Evolutionary conservation across 305 asterid genomes (phyloP), one percentile per base, ranked within the genome.

Genomic region (Petunia hybrid): DNA sequence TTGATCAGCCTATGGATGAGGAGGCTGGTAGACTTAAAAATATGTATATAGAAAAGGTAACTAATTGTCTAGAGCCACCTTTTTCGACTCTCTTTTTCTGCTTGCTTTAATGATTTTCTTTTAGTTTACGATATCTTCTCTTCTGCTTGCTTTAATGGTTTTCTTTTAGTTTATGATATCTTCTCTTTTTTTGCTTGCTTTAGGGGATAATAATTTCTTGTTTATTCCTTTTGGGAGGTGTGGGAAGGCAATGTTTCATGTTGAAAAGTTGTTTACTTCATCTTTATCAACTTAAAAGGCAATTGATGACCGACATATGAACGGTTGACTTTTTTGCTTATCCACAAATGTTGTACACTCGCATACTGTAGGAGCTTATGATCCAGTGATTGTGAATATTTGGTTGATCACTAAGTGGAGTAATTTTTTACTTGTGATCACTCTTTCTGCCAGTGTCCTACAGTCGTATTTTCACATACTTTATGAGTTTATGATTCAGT

Each of bases 1-100:
- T 80, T 66, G 82, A 80, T 80, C 82, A 80, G 1, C 82, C 82
- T 39, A 80, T 80, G 82, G 82, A 80, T 38, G 82, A 80, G 53
- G 82, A 80, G 67, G 82, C 82, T 39, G 82, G 82, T 39, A 66
- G 64, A 70, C 77, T 80, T 5, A 80, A 45, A 67, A 51, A 53
- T 70, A 80, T 66, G 82, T 66, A 65, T 60, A 66, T 55, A 48
- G 82, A 80, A 80, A 80, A 80, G 82, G 82, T 80, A 39, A 16
- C 9, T 48, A 45, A 51, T 79, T 36, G 64, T 39, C n/a, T 73
- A 51, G 63, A 35, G 36, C 64, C 46, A 51, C 45, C 13, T 38
- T 71, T 57, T 4, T n/a, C 35, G 22, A 45, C 45, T 36, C 41
- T 16, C 39, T 70, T 31, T 38, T 46, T 78, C 76, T 46, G 42